Base-by-base conservation (phyloP, 805 yeast genomes). In the Ogataea allantospora region DNA sequence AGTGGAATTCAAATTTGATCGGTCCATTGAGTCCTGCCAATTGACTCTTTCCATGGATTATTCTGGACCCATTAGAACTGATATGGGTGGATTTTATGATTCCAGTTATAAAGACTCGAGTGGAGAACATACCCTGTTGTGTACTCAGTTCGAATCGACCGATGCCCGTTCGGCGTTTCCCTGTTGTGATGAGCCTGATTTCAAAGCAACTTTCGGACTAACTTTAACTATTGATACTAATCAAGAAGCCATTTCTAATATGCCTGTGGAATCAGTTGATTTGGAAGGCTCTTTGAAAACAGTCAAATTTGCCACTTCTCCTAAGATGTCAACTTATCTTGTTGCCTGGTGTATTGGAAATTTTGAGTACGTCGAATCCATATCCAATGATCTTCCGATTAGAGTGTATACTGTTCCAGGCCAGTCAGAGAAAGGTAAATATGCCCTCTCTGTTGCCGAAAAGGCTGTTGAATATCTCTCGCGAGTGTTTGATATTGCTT, bases 131-230 rank as follows among this genome's bases (percentile, higher is more conserved):
- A 48, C 51, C 31, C 68, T 74, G 66, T 60, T 72, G 8, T 65
- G 75, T 13, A 76, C 81, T 8, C 81, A 76, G 49, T 75, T 76
- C 40, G 81, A 76, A 55, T 75, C 80, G 16, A 71, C 78, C 3
- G 80, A 74, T 49, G 80, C 80, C 13, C 62, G 81, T 50, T 65
- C 77, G 38, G 76, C 79, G 6, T 75, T 76, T 52, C 81, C 81
- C 7, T 75, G 78, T 52, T 57, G 72, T 39, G 81, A 76, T 51
- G 80, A 76, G 52, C 81, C 81, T 2, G 67, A 65, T 36, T 55
- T 71, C 33, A 75, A 74, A 58, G 80, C 83, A 13, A 70, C 77
- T 3, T 73, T 83, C 55, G 56, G 63, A 21, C 71, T 84, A 21
- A 65, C 60, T 17, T 50, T 67, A 1, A 55, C 67, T 4, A 56